A percentile compares a stretch with the other conserved stretches of the same genome.
phyloP scores from a whole-genome alignment of 2,329 filamentous ascomycete genomes.

The Penicillium sclerotigenum region DNA sequence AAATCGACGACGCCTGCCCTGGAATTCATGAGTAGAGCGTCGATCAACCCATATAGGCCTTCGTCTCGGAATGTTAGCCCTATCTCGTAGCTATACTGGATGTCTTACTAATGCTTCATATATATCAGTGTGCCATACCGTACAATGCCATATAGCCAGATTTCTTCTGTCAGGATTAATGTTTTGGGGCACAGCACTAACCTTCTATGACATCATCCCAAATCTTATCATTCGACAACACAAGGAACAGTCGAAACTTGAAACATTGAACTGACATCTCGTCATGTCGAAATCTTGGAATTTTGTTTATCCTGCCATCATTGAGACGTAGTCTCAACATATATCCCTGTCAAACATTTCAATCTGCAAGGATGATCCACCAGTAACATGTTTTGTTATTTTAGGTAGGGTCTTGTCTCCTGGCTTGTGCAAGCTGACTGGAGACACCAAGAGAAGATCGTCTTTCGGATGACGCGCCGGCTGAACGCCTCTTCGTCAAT shows the following conservation, averaged over 20 bases:
- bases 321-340: not conserved
- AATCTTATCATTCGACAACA: not conserved
- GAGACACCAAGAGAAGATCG: slow-evolving; percentile 11
- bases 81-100: no score
- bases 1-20: no score
- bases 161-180: no score
- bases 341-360: not conserved
- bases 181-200: not conserved
- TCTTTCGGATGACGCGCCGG: slow-evolving; percentile 20
- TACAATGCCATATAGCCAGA: no score
- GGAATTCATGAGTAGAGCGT: no score
- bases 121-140: no score
- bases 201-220: not conserved
- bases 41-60: no score
- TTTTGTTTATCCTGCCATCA: not conserved
- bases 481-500: slow-evolving; percentile 13
- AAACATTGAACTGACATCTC: not conserved
- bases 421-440: not conserved
- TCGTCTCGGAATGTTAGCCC: no score
- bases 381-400: not conserved
- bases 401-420: not conserved
- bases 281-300: not conserved
- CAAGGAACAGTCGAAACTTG: not conserved
- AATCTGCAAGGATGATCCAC: not conserved
- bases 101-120: no score